These are phyloP conservation scores for Neurospora sublineolata DNA, from an alignment of 495 filamentous ascomycete genomes.

Conservation along the genomic window DNA sequence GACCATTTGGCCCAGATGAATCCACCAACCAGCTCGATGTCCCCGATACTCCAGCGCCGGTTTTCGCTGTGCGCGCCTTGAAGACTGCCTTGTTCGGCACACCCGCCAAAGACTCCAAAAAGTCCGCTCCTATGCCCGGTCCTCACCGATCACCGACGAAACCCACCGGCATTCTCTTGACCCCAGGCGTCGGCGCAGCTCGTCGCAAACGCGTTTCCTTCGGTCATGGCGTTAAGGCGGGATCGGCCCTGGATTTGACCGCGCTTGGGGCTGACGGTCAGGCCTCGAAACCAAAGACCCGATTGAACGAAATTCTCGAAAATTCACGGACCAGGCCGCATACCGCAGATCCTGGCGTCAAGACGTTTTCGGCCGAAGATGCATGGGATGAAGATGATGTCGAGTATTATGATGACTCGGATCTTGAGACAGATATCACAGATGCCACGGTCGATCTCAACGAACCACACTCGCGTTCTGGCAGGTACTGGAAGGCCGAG, in stretches of 20 bases:
- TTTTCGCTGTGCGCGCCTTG: conserved; percentile 88
- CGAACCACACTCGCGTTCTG: conserved; percentile 71
- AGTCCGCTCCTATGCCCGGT: neutral
- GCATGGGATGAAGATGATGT: conserved; percentile 29
- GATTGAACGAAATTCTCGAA: conserved; percentile 44
- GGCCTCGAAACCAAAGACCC: conserved; percentile 36
- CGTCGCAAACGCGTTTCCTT: conserved; percentile 89
- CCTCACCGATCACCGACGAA: conserved; percentile 30
- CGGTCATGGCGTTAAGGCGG: conserved; percentile 44
- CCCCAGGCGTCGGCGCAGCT: conserved; percentile 69
- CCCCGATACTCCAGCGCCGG: conserved; percentile 85
- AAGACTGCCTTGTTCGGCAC: conserved; percentile 87
- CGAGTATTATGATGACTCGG: conserved; percentile 20
- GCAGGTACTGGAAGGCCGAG: conserved; percentile 87
- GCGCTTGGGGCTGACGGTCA: conserved; percentile 41
- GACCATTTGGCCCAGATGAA: conserved; percentile 22
- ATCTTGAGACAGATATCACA: conserved; percentile 41
- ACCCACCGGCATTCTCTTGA: conserved; percentile 61
- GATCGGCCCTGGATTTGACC: conserved; percentile 16
- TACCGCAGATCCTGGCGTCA: conserved; percentile 9
- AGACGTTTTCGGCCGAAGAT: conserved; percentile 22
- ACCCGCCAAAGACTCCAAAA: conserved; percentile 33
- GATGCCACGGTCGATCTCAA: conserved; percentile 69
- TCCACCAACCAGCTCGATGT: conserved; percentile 43
- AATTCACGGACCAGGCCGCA: conserved; percentile 22